A percentile compares a stretch with the other conserved stretches of the same genome.
Evolutionary conservation across 371 early-diverging fungal species (phyloP).

Genomic region (Amoeboaphelidium protococcarum): DNA sequence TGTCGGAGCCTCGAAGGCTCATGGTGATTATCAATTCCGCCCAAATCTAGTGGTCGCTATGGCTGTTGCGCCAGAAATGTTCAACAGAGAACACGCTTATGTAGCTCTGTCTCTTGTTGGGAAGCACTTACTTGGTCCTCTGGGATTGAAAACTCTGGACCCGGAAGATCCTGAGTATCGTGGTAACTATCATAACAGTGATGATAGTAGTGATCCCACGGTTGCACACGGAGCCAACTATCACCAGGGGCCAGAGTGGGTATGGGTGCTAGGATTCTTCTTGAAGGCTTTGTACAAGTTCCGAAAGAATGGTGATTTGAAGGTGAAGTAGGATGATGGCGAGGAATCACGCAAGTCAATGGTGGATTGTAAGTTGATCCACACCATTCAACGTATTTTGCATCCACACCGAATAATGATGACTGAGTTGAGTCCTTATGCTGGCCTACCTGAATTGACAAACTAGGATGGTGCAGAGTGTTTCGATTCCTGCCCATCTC

Average conservation of each 20-base stretch:
- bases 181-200: conserved; percentile 64
- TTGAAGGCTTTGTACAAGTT: conserved; percentile 56
- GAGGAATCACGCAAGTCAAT: too few relatives aligned
- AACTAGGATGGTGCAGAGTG: conserved; percentile 59
- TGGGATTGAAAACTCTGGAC: conserved; percentile 83
- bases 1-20: conserved; percentile 31
- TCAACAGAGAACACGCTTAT: conserved; percentile 40
- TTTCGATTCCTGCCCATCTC: conserved; percentile 57
- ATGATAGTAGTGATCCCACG: conserved; percentile 51
- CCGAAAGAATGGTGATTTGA: conserved; percentile 14
- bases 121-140: conserved; percentile 41
- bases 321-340: too few relatives aligned
- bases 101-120: conserved; percentile 31
- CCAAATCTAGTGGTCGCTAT: conserved; percentile 78
- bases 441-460: conserved; percentile 83
- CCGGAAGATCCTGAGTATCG: conserved; percentile 66
- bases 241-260: conserved; percentile 92
- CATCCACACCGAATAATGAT: background rate
- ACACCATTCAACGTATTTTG: background rate
- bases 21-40: conserved; percentile 69
- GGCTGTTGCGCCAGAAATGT: conserved; percentile 77
- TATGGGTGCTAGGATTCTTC: conserved; percentile 71
- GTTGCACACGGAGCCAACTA: conserved; percentile 87
- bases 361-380: background rate
- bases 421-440: conserved; percentile 32